Conservation (phyloP, 345 rosid species). For the Viola odorata region DNA sequence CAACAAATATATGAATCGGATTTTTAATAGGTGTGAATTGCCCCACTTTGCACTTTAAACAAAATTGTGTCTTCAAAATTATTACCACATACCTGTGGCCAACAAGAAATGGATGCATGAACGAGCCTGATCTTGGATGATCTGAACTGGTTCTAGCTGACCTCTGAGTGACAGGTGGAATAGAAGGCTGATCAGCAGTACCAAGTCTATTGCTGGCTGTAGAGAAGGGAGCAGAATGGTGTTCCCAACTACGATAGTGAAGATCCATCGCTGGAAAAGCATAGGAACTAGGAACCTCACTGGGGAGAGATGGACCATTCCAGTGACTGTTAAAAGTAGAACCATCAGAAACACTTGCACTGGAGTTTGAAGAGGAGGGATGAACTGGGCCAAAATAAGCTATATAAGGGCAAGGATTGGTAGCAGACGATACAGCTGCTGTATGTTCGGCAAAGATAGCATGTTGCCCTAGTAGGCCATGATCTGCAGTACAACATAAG, state of each 20-base stretch:
- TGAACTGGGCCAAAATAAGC: constrained; percentile 83
- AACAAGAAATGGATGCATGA: constrained; percentile 63
- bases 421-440: constrained; percentile 57
- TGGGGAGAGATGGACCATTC: constrained; percentile 65
- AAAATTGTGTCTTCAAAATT: not conserved
- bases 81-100: constrained; percentile 66
- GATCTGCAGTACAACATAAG: constrained; percentile 53
- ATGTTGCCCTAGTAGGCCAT: constrained; percentile 64
- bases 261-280: constrained; percentile 70
- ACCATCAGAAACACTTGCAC: constrained; percentile 62
- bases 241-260: constrained; percentile 69
- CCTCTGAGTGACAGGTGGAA: constrained; percentile 52
- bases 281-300: constrained; percentile 69
- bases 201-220: constrained; percentile 46
- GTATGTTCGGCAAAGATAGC: constrained; percentile 67
- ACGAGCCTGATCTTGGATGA: constrained; percentile 62
- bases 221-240: constrained; percentile 63
- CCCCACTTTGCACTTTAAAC: not conserved
- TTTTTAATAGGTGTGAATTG: too few relatives aligned
- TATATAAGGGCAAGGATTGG: constrained; percentile 86
- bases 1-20: not conserved
- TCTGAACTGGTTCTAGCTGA: constrained; percentile 56
- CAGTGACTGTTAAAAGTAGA: constrained; percentile 63
- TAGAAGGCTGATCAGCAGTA: constrained; percentile 53
- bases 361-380: constrained; percentile 69